Evolutionary conservation across 495 filamentous ascomycete species (phyloP).

Genomic region (Xylaria bambusicola): DNA sequence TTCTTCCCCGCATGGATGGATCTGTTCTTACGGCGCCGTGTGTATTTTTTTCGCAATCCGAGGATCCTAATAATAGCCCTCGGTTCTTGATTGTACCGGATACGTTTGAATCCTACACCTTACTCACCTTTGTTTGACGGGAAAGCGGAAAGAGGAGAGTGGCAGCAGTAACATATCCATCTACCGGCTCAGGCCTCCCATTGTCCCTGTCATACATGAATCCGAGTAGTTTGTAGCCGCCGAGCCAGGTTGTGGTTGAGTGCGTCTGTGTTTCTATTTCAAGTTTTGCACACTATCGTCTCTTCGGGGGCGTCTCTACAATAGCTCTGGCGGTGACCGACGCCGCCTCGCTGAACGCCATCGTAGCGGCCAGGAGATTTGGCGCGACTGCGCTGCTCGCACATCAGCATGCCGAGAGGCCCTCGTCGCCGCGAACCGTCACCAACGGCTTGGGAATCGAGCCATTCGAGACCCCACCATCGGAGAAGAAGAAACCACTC

Average conservation of each 20-base stretch:
- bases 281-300: not conserved
- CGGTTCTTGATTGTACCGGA: constrained; percentile 3
- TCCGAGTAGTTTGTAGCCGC: not conserved
- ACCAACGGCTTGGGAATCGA: constrained; percentile 31
- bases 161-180: not conserved
- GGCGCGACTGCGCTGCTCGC: constrained; percentile 33
- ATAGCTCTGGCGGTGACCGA: constrained; percentile 38
- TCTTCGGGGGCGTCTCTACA: constrained; percentile 21
- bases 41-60: not conserved
- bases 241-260: constrained; percentile 2
- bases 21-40: not conserved
- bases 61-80: not conserved
- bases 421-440: constrained; percentile 36
- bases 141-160: not conserved
- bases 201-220: not conserved
- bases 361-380: constrained; percentile 37
- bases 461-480: constrained; percentile 26
- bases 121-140: too few relatives aligned
- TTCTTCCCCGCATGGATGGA: not conserved
- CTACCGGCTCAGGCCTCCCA: not conserved
- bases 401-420: constrained; percentile 34
- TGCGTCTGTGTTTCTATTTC: not conserved
- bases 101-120: not conserved
- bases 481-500: constrained; percentile 29
- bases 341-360: constrained; percentile 26